These are phyloP conservation scores for Lipomyces japonicus DNA, from an alignment of 805 yeast species.

Conservation along the genomic window DNA sequence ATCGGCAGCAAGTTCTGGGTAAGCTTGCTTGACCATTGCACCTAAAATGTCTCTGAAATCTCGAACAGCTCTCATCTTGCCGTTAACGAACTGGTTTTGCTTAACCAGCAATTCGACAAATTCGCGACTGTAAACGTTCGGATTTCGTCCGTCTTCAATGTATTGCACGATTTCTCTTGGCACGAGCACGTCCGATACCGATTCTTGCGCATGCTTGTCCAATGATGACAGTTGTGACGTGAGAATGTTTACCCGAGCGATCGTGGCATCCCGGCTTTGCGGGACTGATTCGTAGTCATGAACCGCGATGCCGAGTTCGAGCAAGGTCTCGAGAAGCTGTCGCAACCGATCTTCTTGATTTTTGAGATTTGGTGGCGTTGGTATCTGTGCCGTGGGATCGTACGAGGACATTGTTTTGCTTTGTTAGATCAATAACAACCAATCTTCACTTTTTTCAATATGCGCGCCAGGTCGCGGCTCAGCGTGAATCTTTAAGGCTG, in stretches of 20 bases:
- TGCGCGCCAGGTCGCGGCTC: no score
- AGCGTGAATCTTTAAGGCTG: no score
- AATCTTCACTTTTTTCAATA: no score
- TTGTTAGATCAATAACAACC: no score
- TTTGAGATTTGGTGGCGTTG: constrained; percentile 15
- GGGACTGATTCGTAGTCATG: constrained; percentile 91
- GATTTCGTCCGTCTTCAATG: constrained; percentile 94
- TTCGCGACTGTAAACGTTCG: constrained; percentile 94
- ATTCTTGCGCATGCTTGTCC: constrained; percentile 8
- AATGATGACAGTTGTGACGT: constrained; percentile 17
- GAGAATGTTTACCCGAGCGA: constrained; percentile 34
- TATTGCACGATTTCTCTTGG: constrained; percentile 87
- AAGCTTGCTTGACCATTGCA: constrained; percentile 65
- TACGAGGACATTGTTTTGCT: constrained; percentile 9
- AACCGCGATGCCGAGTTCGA: constrained; percentile 85
- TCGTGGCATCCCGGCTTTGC: constrained; percentile 62
- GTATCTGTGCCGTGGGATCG: constrained; percentile 12
- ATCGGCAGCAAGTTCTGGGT: constrained; percentile 63
- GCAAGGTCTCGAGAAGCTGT: constrained; percentile 68
- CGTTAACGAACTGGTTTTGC: constrained; percentile 81
- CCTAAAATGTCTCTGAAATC: constrained; percentile 64
- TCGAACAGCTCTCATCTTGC: constrained; percentile 62
- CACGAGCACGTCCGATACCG: constrained; percentile 30
- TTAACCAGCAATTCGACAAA: constrained; percentile 91
- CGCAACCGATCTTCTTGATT: constrained; percentile 42